Percentiles rank a stretch among this genome's conserved stretches.
These are phyloP conservation scores for Aspergillus costaricaensis DNA, from an alignment of 2,329 filamentous ascomycete genomes.

Conservation along the genomic window DNA sequence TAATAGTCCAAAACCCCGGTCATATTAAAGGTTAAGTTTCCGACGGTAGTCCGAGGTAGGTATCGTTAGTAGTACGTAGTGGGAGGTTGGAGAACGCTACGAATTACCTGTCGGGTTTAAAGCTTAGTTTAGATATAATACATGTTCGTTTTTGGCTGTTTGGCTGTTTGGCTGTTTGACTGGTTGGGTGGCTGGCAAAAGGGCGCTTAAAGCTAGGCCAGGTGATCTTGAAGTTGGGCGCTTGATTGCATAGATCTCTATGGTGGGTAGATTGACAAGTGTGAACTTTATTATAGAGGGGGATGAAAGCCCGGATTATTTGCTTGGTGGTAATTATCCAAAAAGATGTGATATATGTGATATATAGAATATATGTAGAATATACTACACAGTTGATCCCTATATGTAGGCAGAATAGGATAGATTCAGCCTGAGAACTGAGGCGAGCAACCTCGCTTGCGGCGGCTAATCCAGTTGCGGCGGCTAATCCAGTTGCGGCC, in stretches of 20 bases:
- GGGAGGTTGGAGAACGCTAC: no score
- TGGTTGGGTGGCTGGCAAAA: neutral
- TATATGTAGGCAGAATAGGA: no score
- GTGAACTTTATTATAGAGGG: neutral
- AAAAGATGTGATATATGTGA: no score
- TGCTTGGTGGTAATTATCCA: neutral
- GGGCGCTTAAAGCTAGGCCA: neutral
- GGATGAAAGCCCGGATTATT: neutral
- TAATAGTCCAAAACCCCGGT: no score
- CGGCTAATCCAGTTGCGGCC: conserved; percentile 41
- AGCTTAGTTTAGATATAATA: neutral
- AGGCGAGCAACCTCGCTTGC: conserved; percentile 37
- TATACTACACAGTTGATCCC: no score
- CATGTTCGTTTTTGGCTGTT: no score
- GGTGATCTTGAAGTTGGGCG: neutral
- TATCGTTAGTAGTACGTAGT: no score
- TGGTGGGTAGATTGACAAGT: neutral
- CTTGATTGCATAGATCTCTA: neutral
- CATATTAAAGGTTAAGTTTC: no score
- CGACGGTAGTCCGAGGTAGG: no score
- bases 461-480: conserved; percentile 42
- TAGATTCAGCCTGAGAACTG: neutral
- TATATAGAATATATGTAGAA: no score
- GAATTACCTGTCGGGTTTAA: no score
- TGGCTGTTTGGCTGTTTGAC: no score